A percentile compares a stretch with the other conserved stretches of the same genome.
These are phyloP conservation scores for Aspergillus chevalieri DNA, from an alignment of 2,329 filamentous ascomycete genomes.

Conservation along the genomic window DNA sequence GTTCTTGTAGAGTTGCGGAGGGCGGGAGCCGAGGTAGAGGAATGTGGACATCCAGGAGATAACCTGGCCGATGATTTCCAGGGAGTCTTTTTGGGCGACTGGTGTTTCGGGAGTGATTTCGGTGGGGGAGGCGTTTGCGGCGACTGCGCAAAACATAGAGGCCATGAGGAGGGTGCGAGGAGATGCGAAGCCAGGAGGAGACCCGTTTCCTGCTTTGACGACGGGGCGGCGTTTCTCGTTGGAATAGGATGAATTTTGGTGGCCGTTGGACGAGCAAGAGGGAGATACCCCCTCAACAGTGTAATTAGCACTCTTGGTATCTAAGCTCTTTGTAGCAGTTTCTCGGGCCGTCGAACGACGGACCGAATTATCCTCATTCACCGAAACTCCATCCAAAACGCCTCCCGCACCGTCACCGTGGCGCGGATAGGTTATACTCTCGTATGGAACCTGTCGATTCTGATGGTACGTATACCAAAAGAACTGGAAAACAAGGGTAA, in stretches of 20 bases:
- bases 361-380: constrained; percentile 26
- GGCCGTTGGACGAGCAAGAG: constrained; percentile 12
- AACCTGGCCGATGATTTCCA: constrained; percentile 45
- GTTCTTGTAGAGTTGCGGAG: constrained; percentile 63
- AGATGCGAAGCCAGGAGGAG: constrained; percentile 27
- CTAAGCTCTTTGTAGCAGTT: constrained; percentile 14
- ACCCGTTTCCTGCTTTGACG: constrained; percentile 19
- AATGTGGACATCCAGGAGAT: constrained; percentile 53
- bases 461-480: constrained; percentile 59
- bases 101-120: constrained; percentile 8
- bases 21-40: constrained; percentile 53
- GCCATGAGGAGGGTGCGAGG: constrained; percentile 41
- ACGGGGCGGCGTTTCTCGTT: constrained; percentile 31
- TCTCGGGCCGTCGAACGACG: constrained; percentile 12
- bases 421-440: constrained; percentile 20
- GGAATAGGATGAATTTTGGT: constrained; percentile 21
- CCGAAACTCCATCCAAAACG: constrained; percentile 33
- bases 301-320: constrained; percentile 23
- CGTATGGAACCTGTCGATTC: constrained; percentile 39
- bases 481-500: constrained; percentile 57
- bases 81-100: constrained; percentile 15
- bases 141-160: constrained; percentile 40
- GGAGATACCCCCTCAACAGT: constrained; percentile 15
- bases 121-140: constrained; percentile 37
- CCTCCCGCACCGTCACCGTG: constrained; percentile 22